phyloP scores from a whole-genome alignment of 2,329 filamentous ascomycete genomes.

The Plectosphaerella plurivora region DNA sequence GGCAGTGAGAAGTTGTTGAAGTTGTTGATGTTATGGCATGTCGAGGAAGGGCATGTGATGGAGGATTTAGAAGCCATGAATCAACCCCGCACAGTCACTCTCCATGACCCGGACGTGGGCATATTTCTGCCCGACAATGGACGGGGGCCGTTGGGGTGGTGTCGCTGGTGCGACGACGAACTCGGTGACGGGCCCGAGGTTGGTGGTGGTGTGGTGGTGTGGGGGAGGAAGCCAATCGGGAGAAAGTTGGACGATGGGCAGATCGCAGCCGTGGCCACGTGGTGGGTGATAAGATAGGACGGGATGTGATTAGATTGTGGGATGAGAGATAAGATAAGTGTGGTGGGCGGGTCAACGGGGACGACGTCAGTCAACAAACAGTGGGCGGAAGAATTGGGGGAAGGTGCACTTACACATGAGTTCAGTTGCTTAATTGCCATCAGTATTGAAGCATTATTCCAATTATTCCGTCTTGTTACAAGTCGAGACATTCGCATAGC shows the following conservation, averaged over 20 bases:
- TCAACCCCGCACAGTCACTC: background rate
- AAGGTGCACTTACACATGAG: too few relatives aligned
- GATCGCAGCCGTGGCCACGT: too few relatives aligned
- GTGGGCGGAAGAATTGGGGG: background rate
- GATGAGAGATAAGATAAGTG: background rate
- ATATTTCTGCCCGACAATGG: too few relatives aligned
- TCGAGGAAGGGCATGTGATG: too few relatives aligned
- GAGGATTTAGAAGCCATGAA: background rate
- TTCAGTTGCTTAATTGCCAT: too few relatives aligned
- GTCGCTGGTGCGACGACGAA: background rate
- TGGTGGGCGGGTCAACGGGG: background rate
- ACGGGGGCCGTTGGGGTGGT: too few relatives aligned
- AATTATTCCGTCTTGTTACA: too few relatives aligned
- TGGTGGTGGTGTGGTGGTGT: background rate
- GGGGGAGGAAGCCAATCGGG: background rate
- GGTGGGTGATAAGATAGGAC: background rate
- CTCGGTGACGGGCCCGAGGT: background rate
- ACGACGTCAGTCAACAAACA: conserved; percentile 1
- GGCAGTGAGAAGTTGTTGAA: background rate
- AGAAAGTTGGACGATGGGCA: background rate
- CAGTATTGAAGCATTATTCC: too few relatives aligned
- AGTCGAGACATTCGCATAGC: too few relatives aligned
- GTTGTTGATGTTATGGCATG: background rate
- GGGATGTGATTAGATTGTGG: background rate
- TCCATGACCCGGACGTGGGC: too few relatives aligned